Evolutionary conservation across 129 eudicot genomes (phyloP), one percentile per base, ranked within the genome.

Genomic region (Flaveria ramosissima): DNA sequence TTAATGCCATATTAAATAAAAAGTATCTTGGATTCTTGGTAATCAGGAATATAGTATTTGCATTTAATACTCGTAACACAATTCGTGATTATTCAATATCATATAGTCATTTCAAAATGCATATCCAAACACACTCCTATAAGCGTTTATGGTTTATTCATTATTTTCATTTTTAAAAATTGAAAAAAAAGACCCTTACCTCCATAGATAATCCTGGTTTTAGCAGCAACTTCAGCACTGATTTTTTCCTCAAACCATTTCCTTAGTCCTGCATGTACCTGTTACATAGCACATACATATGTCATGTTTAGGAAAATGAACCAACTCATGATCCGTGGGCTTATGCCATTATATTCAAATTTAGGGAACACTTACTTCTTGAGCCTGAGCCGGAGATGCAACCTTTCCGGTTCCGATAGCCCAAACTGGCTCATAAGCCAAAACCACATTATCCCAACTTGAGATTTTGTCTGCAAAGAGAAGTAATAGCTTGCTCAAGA

Each of bases 331-430:
- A 36, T 65, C 41, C 67, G 11, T 7, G 4, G 7, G 48, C 15
- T 7, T 65, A 36, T 26, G 16, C 50, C 24, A 69, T 70, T 45
- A 12, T 16, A 56, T 24, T 19, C 30, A 11, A n/a, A 19, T 19
- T 74, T 57, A 61, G 11, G 14, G 17, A 20, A 60, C 47, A 78
- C 96, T 82, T 89, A 94, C 99, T 83, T 94, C 99, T 84, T 94
- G 99, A 77, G 99, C 99, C 85, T 94, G 99, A 63, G 89, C 99
- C 72, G 97, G 96, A 81, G 86, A 71, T 74, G 99, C 99, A 83
- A 93, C 98, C 89, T 93, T 90, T 60, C 98, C 98, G 6, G 98
- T 93, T 87, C 98, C 98, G 85, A 93, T 94, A 51, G 99, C 97
- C 99, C 99, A 94, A 24, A 91, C 99, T 59, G 99, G 99, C 86